These are phyloP conservation scores for Penicillium brasilianum DNA, from an alignment of 2,329 filamentous ascomycete species.

Conservation along the genomic window DNA sequence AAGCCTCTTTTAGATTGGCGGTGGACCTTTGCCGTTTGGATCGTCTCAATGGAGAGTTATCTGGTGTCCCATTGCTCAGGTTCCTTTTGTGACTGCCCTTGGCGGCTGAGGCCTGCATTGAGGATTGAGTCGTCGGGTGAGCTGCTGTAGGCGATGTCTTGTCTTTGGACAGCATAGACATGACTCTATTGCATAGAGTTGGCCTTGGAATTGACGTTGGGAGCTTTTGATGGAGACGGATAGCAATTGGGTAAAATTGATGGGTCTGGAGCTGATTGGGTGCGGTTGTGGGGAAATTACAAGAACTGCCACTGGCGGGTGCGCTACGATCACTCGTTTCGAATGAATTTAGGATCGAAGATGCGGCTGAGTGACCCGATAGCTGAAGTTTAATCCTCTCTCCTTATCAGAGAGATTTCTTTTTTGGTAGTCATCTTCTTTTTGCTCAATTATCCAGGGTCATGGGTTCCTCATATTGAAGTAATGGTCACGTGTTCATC, in stretches of 20 bases:
- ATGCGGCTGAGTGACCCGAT: too few relatives aligned
- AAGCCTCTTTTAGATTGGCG: slow-evolving; percentile 26
- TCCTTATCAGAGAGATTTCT: too few relatives aligned
- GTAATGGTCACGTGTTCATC: slow-evolving; percentile 36
- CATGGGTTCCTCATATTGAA: not conserved
- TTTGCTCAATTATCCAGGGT: too few relatives aligned
- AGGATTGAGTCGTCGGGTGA: slow-evolving; percentile 2
- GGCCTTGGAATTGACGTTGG: not conserved
- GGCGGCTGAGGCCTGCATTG: slow-evolving; percentile 16
- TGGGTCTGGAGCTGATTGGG: slow-evolving; percentile 1
- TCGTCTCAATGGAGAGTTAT: slow-evolving; percentile 33
- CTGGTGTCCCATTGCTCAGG: slow-evolving; percentile 31
- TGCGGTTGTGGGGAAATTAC: not conserved
- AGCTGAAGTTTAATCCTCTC: too few relatives aligned
- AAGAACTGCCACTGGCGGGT: not conserved
- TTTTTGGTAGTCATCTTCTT: too few relatives aligned
- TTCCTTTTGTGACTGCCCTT: slow-evolving; percentile 35
- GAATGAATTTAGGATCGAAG: too few relatives aligned
- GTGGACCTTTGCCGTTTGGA: slow-evolving; percentile 39
- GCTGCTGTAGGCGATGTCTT: not conserved
- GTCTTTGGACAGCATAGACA: slow-evolving; percentile 1
- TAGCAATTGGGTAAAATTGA: not conserved
- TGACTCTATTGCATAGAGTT: not conserved
- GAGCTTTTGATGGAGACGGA: not conserved
- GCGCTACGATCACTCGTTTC: not conserved